A percentile compares a stretch with the other conserved stretches of the same genome.
These are phyloP conservation scores for Mucor saturninus DNA, from an alignment of 371 early-diverging fungal genomes.

Conservation along the genomic window DNA sequence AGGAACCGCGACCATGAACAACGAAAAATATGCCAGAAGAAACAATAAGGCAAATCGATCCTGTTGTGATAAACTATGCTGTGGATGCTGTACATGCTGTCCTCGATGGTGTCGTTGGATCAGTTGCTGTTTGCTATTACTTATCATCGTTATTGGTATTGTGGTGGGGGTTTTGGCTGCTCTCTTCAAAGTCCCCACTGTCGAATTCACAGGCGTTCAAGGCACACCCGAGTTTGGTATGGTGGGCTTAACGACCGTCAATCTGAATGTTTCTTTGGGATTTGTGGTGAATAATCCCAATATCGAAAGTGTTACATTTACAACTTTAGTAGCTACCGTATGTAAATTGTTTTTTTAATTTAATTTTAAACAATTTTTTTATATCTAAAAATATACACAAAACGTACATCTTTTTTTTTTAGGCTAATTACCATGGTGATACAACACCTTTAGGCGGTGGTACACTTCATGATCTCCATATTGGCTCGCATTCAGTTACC, in stretches of 20 bases:
- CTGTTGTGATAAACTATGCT: slow-evolving; percentile 49
- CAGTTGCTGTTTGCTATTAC: slow-evolving; percentile 35
- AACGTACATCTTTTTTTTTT: slow-evolving; percentile 10
- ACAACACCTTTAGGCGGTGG: slow-evolving; percentile 55
- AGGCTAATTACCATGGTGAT: slow-evolving; percentile 59
- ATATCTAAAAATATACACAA: background rate
- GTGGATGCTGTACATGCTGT: slow-evolving; percentile 54
- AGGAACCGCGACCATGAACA: background rate
- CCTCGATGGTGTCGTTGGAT: slow-evolving; percentile 51
- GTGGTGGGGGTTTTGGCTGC: slow-evolving; percentile 47
- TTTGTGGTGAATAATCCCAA: slow-evolving; percentile 63
- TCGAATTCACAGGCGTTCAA: slow-evolving; percentile 41
- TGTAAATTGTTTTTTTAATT: slow-evolving; percentile 4
- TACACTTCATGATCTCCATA: slow-evolving; percentile 46
- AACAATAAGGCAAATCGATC: slow-evolving; percentile 10
- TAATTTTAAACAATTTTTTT: background rate
- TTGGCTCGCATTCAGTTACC: slow-evolving; percentile 46
- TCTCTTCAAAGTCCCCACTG: slow-evolving; percentile 43
- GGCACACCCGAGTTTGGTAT: slow-evolving; percentile 34
- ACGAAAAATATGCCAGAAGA: slow-evolving; percentile 10
- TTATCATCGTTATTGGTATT: slow-evolving; percentile 45
- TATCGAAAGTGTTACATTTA: slow-evolving; percentile 60
- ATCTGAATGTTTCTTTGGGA: slow-evolving; percentile 36
- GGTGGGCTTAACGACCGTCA: slow-evolving; percentile 21
- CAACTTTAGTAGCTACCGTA: slow-evolving; percentile 59